Evolutionary conservation across 2,329 filamentous ascomycete genomes (phyloP).

Genomic region (Hymenoscyphus scutula): DNA sequence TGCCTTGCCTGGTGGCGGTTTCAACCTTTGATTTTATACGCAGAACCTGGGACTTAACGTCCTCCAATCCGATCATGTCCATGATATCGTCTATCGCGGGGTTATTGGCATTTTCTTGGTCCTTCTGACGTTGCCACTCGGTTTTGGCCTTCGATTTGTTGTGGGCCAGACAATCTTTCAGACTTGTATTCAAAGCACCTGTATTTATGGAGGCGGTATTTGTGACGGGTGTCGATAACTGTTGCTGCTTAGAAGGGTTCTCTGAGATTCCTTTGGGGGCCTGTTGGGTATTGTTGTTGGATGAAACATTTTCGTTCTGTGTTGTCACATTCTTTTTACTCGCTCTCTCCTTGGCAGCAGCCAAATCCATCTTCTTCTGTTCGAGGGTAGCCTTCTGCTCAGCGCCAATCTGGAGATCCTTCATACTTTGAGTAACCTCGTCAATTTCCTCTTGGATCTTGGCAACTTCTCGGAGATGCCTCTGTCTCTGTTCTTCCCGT

Average conservation of each 20-base stretch:
- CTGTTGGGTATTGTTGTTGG: slow-evolving; percentile 11
- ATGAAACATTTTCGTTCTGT: slow-evolving; percentile 6
- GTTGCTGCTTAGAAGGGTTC: neutral
- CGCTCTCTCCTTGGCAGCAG: slow-evolving; percentile 39
- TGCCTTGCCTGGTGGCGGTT: slow-evolving; percentile 53
- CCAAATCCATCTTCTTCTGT: slow-evolving; percentile 48
- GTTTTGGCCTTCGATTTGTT: slow-evolving; percentile 37
- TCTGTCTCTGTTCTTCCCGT: slow-evolving; percentile 20
- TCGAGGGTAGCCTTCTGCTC: slow-evolving; percentile 44
- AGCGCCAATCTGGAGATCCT: slow-evolving; percentile 45
- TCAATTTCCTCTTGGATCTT: slow-evolving; percentile 30
- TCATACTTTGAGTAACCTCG: slow-evolving; percentile 36
- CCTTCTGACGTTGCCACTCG: slow-evolving; percentile 64
- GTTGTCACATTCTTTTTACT: slow-evolving; percentile 16
- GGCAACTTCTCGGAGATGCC: slow-evolving; percentile 24
- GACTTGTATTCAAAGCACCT: slow-evolving; percentile 6
- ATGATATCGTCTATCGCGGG: slow-evolving; percentile 61
- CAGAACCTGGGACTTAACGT: slow-evolving; percentile 64
- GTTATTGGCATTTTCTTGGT: slow-evolving; percentile 49
- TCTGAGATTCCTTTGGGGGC: neutral
- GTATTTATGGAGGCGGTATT: neutral
- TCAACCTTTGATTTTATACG: slow-evolving; percentile 63
- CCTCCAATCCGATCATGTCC: slow-evolving; percentile 68
- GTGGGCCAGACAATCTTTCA: slow-evolving; percentile 22
- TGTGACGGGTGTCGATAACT: neutral